Percentiles rank a stretch among this genome's conserved stretches.
Conservation (phyloP, 2,329 filamentous ascomycete genomes). For the Hypoxylon sp. region DNA sequence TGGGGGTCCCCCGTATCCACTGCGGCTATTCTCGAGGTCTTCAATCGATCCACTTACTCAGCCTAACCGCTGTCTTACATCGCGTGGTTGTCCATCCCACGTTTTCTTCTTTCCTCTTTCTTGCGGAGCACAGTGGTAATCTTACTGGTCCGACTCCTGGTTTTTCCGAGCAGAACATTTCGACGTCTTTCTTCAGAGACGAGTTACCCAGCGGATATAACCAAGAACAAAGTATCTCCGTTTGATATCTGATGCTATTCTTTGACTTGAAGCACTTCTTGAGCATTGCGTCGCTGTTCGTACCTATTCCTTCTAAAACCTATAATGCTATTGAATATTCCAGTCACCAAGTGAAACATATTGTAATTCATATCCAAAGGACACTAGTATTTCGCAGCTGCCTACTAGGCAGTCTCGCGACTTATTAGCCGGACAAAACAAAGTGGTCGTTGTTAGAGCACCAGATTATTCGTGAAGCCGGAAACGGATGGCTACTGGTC, state of each 20-base stretch:
- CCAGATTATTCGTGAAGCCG: neutral
- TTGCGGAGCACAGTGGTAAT: neutral
- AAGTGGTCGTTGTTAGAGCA: neutral
- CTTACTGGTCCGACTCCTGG: neutral
- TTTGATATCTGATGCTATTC: neutral
- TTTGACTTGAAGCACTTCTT: too few species aligned
- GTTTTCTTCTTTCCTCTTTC: neutral
- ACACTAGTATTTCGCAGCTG: neutral
- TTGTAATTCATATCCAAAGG: neutral
- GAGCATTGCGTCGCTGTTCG: neutral
- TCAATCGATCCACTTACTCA: conserved; percentile 8
- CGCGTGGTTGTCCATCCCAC: conserved; percentile 22
- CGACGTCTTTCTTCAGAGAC: neutral
- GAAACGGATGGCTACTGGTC: neutral
- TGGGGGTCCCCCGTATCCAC: conserved; percentile 14
- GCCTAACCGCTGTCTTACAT: conserved; percentile 11
- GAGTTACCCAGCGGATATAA: neutral
- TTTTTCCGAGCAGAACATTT: neutral
- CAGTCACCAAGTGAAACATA: too few species aligned
- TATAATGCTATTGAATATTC: neutral
- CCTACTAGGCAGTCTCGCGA: neutral
- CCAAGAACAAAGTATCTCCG: too few species aligned
- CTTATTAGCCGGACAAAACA: neutral
- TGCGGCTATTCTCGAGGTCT: conserved; percentile 32
- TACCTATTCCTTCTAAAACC: neutral